Percentiles rank a stretch among this genome's conserved stretches.
Conservation (phyloP, 805 yeast genomes). For the Cyberlindnera xylosilytica region DNA sequence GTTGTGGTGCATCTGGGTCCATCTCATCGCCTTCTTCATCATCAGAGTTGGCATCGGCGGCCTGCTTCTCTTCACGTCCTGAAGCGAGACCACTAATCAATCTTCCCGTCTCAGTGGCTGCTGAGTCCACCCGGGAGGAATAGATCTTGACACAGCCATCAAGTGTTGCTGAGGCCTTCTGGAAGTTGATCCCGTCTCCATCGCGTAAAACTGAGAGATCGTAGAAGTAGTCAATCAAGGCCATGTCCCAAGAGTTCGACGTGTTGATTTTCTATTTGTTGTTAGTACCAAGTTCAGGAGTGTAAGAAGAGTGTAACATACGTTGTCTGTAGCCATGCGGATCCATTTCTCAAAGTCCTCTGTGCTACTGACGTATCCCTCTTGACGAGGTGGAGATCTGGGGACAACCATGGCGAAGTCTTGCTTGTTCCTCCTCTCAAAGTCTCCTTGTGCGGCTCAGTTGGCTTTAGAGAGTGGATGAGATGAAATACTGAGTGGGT, state of each 20-base stretch:
- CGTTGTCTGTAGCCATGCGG: constrained; percentile 73
- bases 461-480: neutral
- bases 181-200: constrained; percentile 81
- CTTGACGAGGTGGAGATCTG: constrained; percentile 7
- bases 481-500: no score
- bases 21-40: constrained; percentile 23
- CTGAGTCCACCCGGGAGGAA: constrained; percentile 87
- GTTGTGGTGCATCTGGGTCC: constrained; percentile 23
- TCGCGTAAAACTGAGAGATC: constrained; percentile 73
- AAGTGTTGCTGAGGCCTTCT: constrained; percentile 83
- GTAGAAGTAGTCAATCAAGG: constrained; percentile 86
- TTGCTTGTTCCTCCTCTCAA: no score
- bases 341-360: constrained; percentile 70
- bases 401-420: constrained; percentile 17
- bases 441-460: no score
- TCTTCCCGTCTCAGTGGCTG: constrained; percentile 85
- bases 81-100: constrained; percentile 72
- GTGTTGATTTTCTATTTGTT: constrained; percentile 59
- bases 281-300: constrained; percentile 2
- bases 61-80: constrained; percentile 29
- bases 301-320: no score
- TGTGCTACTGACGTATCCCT: constrained; percentile 10
- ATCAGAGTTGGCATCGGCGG: constrained; percentile 21
- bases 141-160: constrained; percentile 96
- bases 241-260: constrained; percentile 86